These are phyloP conservation scores for Hippophae tibetana DNA, from an alignment of 306 rosid genomes.

Conservation along the genomic window DNA sequence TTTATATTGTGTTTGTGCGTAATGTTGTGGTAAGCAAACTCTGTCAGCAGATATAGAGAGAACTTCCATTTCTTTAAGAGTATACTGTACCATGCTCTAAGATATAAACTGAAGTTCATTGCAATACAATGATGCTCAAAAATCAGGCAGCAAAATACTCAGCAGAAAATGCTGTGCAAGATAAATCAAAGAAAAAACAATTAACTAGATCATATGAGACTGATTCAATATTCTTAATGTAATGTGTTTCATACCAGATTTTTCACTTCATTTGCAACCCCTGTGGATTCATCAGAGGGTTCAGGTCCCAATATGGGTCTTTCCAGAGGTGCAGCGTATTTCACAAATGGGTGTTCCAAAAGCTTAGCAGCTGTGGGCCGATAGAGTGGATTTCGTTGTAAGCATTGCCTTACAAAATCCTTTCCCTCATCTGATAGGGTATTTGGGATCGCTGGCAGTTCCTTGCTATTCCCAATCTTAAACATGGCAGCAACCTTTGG, in stretches of 20 bases:
- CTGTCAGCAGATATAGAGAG: no score
- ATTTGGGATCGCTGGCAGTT: slow-evolving; percentile 72
- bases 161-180: not conserved
- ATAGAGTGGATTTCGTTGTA: slow-evolving; percentile 58
- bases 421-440: slow-evolving; percentile 78
- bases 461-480: slow-evolving; percentile 77
- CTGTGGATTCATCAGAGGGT: slow-evolving; percentile 42
- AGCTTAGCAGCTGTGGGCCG: slow-evolving; percentile 76
- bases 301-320: slow-evolving; percentile 42
- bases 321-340: slow-evolving; percentile 56
- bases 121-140: no score
- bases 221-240: not conserved
- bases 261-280: slow-evolving; percentile 55
- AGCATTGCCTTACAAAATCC: slow-evolving; percentile 66
- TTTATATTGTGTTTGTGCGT: no score
- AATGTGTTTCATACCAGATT: slow-evolving; percentile 41
- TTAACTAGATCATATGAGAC: not conserved
- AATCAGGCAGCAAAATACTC: no score
- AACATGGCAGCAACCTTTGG: slow-evolving; percentile 88
- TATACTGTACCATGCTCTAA: no score
- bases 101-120: no score
- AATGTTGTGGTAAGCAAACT: no score
- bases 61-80: no score
- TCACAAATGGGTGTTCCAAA: slow-evolving; percentile 82
- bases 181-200: not conserved